Evolutionary conservation across 1,284 basidiomycete genomes (phyloP).

Genomic region (Xerocomus minutiporus): DNA sequence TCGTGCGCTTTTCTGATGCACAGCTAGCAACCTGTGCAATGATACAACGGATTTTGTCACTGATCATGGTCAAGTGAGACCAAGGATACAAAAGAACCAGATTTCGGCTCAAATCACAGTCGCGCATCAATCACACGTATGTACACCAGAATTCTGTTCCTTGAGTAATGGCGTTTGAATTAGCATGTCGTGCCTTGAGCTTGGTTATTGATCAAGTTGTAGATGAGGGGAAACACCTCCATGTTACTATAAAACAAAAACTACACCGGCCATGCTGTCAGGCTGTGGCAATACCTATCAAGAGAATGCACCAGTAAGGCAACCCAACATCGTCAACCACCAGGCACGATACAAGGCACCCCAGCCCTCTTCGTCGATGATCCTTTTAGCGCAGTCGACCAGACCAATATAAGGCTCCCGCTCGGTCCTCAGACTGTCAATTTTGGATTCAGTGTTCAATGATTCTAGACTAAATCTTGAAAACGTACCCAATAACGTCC

Average conservation of each 20-base stretch:
- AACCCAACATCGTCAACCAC: slow-evolving; percentile 78
- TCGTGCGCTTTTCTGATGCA: too few relatives aligned
- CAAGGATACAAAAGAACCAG: too few relatives aligned
- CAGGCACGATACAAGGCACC: slow-evolving; percentile 77
- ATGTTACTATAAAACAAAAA: background rate
- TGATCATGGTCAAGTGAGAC: too few relatives aligned
- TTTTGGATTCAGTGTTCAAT: slow-evolving; percentile 2
- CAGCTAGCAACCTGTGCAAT: too few relatives aligned
- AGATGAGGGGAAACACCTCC: background rate
- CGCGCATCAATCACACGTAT: too few relatives aligned
- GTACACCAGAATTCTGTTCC: too few relatives aligned
- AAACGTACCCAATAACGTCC: slow-evolving; percentile 78
- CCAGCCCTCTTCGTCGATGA: slow-evolving; percentile 82
- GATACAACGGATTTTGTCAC: too few relatives aligned
- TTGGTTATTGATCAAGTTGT: background rate
- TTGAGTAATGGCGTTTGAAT: too few relatives aligned
- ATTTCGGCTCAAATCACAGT: too few relatives aligned
- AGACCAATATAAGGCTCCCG: slow-evolving; percentile 83
- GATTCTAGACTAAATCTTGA: too few relatives aligned
- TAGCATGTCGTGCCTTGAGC: too few relatives aligned
- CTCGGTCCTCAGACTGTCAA: slow-evolving; percentile 65
- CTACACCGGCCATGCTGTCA: background rate
- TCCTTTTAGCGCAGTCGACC: slow-evolving; percentile 72
- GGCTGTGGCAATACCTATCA: slow-evolving; percentile 14
- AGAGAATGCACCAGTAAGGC: slow-evolving; percentile 56